Evolutionary conservation across 352 stramenopile species (phyloP).

Genomic region (Globisporangium recalcitrans): DNA sequence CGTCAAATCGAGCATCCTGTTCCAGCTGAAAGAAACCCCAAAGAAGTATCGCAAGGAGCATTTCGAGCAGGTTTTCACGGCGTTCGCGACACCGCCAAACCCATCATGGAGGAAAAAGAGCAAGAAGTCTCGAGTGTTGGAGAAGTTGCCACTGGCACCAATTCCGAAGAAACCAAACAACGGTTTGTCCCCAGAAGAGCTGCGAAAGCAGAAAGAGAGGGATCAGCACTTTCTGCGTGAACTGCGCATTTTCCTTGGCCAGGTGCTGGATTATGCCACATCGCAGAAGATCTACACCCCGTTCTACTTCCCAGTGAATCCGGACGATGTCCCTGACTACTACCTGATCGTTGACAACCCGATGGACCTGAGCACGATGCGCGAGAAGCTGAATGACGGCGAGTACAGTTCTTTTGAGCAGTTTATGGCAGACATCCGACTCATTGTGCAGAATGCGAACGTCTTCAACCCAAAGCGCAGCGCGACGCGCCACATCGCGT

Average conservation of each 20-base stretch:
- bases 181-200: conserved; percentile 32
- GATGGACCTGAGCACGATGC: conserved; percentile 88
- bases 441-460: conserved; percentile 87
- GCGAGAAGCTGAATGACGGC: conserved; percentile 84
- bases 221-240: conserved; percentile 85
- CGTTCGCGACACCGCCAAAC: conserved; percentile 46
- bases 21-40: conserved; percentile 33
- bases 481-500: conserved; percentile 64
- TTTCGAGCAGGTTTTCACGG: conserved; percentile 59
- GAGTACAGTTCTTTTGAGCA: conserved; percentile 87
- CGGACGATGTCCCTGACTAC: conserved; percentile 80
- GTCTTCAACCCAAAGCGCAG: conserved; percentile 87
- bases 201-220: conserved; percentile 47
- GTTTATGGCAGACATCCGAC: conserved; percentile 85
- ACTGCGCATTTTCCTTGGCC: conserved; percentile 82
- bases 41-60: conserved; percentile 31
- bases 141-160: conserved; percentile 58
- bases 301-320: conserved; percentile 74
- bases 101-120: conserved; percentile 15
- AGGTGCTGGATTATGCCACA: conserved; percentile 82
- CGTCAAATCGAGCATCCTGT: conserved; percentile 35
- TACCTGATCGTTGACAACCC: conserved; percentile 84
- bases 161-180: conserved; percentile 25
- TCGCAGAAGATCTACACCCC: conserved; percentile 57
- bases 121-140: conserved; percentile 22